These are phyloP conservation scores for Pythium guiyangense DNA, from an alignment of 352 stramenopile species.

Conservation along the genomic window DNA sequence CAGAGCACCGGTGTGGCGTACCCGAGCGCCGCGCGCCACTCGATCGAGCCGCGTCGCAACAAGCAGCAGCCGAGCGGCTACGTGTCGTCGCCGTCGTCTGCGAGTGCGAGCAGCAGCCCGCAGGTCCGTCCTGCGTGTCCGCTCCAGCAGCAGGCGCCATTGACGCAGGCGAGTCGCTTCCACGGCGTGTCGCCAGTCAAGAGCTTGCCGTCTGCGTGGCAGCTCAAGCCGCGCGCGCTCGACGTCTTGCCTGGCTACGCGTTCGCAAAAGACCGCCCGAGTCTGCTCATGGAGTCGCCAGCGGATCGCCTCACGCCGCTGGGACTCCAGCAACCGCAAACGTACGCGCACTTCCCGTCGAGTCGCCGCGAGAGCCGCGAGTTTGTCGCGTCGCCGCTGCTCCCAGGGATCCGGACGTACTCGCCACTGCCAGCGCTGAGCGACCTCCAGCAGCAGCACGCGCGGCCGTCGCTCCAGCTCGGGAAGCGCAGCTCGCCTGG, in stretches of 20 bases:
- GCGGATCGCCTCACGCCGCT: neutral
- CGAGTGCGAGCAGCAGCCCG: neutral
- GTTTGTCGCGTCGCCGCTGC: slow-evolving; percentile 4
- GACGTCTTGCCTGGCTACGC: slow-evolving; percentile 5
- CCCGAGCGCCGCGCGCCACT: slow-evolving; percentile 1
- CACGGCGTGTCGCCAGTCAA: neutral
- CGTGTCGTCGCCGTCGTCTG: neutral
- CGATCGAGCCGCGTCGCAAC: slow-evolving; percentile 8
- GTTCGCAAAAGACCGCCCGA: slow-evolving; percentile 16
- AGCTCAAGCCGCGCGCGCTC: neutral
- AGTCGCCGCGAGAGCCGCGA: neutral
- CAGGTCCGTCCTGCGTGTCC: neutral
- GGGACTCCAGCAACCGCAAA: neutral
- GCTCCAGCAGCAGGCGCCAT: neutral
- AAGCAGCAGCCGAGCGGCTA: slow-evolving; percentile 6
- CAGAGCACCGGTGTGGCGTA: neutral
- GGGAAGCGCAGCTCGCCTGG: slow-evolving; percentile 8
- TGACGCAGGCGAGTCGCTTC: neutral
- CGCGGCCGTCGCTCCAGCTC: slow-evolving; percentile 1
- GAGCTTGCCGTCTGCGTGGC: neutral
- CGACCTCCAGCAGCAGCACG: neutral
- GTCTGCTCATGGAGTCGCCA: slow-evolving; percentile 10
- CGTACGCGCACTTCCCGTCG: neutral
- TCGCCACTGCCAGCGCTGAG: slow-evolving; percentile 8
- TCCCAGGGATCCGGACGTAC: slow-evolving; percentile 9